Conservation (phyloP, 345 rosid genomes). For the Turritis glabra region DNA sequence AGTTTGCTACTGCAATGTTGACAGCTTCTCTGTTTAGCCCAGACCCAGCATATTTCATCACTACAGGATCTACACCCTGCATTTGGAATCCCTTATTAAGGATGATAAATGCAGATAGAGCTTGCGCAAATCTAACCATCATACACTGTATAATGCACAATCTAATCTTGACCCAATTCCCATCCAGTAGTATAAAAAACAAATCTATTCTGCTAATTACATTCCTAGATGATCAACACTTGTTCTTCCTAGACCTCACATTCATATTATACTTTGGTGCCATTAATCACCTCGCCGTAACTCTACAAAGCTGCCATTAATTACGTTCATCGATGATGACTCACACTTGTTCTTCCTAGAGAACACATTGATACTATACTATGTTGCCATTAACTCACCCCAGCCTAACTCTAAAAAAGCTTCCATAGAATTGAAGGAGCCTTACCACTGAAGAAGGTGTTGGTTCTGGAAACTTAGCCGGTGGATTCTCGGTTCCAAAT, state of each 20-base stretch:
- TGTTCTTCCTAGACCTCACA: background rate
- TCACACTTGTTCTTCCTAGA: background rate
- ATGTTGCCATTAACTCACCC: background rate
- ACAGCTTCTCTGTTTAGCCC: constrained; percentile 76
- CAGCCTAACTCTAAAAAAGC: background rate
- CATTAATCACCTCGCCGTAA: background rate
- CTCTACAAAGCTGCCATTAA: background rate
- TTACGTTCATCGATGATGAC: background rate
- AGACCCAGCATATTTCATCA: constrained; percentile 62
- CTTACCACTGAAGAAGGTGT: constrained; percentile 54
- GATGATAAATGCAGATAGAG: background rate
- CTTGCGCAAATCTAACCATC: background rate
- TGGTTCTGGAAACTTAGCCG: constrained; percentile 51
- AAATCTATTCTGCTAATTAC: background rate
- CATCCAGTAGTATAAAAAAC: background rate
- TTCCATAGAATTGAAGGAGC: background rate
- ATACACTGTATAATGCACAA: background rate
- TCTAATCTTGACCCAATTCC: background rate
- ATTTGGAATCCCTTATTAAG: background rate
- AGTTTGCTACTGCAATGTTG: constrained; percentile 69
- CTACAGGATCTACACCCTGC: constrained; percentile 74
- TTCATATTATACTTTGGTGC: background rate
- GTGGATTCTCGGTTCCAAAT: constrained; percentile 62
- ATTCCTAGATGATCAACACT: background rate
- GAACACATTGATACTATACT: background rate